Evolutionary conservation across 495 filamentous ascomycete genomes (phyloP), one percentile per base, ranked within the genome.

Genomic region (Lepidopterella palustris): DNA sequence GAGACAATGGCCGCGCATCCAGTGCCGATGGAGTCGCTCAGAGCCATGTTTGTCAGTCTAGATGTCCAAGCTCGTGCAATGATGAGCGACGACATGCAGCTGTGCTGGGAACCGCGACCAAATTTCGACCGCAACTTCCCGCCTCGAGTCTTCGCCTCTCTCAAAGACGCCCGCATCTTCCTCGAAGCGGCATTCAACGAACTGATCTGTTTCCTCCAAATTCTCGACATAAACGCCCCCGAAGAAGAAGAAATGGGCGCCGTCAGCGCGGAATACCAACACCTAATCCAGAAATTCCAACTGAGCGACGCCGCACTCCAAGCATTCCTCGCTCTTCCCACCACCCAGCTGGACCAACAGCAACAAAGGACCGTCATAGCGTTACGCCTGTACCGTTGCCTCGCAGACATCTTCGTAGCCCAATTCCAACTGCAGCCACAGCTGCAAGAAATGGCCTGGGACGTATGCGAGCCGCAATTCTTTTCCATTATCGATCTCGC

Each of bases 21-120:
- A n/a, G 31, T 66, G 1, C 55, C 59, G 1, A 51, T 66, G 18
- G 11, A 39, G 27, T 56, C 55, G 3, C 28, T 66, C 9, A 48
- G 63, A 35, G 23, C 27, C 18, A 59, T 66, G 49, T 49, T 66
- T 25, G 52, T 66, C 23, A 56, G 48, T 23, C 57, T 66, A 55
- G 59, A 62, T 27, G 47, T 59, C 9, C 59, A 59, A 9, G 59
- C 55, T 2, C 61, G 63, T 15, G 59, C 40, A 11, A 57, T 66
- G 0, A 66, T 66, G 55, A 59, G 55, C 23, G 45, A 62, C 35
- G 56, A 55, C 1, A 26, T 26, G n/a, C 23, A 51, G 15, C 25
- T 3, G 11, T n/a, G 4, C 4, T 66, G 63, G 63, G 63, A 59
- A 31, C 59, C 59, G 23, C n/a, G 55, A 20, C 63, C 63, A 15